Percentiles rank a stretch among this genome's conserved stretches.
These are phyloP conservation scores for Parachlorella kessleri DNA, from an alignment of 139 green algal species.

Conservation along the genomic window DNA sequence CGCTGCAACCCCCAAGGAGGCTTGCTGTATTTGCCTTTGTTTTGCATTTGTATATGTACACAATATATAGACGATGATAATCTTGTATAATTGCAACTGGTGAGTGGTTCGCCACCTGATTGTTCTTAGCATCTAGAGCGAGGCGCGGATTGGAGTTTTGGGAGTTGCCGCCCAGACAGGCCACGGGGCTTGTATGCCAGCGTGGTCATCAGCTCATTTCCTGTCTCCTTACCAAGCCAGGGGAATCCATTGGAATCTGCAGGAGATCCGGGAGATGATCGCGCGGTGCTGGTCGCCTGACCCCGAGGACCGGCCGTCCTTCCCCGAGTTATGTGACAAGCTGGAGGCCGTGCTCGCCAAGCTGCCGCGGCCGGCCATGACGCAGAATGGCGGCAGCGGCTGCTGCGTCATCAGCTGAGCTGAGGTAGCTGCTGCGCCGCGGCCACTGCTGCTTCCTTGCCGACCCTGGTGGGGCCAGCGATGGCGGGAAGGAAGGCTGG, in stretches of 20 bases:
- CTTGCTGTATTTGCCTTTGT: background rate
- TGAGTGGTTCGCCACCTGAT: too few relatives aligned
- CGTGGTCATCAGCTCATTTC: too few relatives aligned
- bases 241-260: too few relatives aligned
- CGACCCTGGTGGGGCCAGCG: background rate
- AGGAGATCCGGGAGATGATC: slow-evolving; percentile 51
- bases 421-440: too few relatives aligned
- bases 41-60: background rate
- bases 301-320: slow-evolving; percentile 41
- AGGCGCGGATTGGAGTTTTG: too few relatives aligned
- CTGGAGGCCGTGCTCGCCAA: slow-evolving; percentile 24
- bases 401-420: too few relatives aligned
- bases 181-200: too few relatives aligned
- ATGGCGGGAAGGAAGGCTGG: background rate
- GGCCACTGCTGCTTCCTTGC: too few relatives aligned
- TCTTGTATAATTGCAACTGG: background rate
- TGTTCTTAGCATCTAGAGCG: too few relatives aligned
- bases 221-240: too few relatives aligned
- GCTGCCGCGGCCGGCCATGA: slow-evolving; percentile 1
- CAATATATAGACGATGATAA: background rate
- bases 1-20: background rate
- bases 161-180: too few relatives aligned
- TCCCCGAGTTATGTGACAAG: slow-evolving; percentile 21
- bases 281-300: slow-evolving; percentile 48
- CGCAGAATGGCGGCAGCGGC: background rate